A percentile compares a stretch with the other conserved stretches of the same genome.
Evolutionary conservation across 495 filamentous ascomycete genomes (phyloP).

Genomic region (Aspergillus panamensis): DNA sequence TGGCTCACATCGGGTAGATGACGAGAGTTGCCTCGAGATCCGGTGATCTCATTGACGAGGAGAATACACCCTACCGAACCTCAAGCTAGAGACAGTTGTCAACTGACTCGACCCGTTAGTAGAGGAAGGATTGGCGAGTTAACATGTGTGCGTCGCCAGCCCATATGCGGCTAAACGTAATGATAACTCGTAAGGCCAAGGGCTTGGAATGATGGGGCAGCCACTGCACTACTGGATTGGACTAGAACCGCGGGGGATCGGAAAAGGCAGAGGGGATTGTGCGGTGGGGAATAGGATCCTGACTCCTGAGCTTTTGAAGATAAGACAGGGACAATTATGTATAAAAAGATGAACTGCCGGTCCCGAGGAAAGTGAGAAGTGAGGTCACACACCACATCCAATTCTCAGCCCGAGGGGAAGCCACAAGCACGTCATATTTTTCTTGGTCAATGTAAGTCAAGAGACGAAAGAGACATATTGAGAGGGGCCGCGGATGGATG

Average conservation of each 20-base stretch:
- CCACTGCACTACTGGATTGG: background rate
- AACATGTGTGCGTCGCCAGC: background rate
- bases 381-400: background rate
- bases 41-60: background rate
- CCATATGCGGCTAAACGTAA: slow-evolving; percentile 5
- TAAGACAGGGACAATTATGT: background rate
- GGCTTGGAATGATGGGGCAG: background rate
- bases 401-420: background rate
- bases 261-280: background rate
- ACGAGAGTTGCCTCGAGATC: background rate
- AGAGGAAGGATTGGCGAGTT: no score
- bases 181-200: slow-evolving; percentile 1
- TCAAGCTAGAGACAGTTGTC: no score
- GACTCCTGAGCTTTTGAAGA: background rate
- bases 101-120: no score
- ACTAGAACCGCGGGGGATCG: slow-evolving; percentile 7
- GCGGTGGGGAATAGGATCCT: background rate
- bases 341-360: background rate
- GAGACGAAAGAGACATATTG: background rate
- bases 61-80: background rate
- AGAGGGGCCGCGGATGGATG: background rate
- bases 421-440: background rate
- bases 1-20: background rate
- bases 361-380: no score
- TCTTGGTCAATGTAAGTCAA: background rate